Base-by-base conservation (phyloP, 2,329 filamentous ascomycete species). In the Allantophomopsis cytisporea region DNA sequence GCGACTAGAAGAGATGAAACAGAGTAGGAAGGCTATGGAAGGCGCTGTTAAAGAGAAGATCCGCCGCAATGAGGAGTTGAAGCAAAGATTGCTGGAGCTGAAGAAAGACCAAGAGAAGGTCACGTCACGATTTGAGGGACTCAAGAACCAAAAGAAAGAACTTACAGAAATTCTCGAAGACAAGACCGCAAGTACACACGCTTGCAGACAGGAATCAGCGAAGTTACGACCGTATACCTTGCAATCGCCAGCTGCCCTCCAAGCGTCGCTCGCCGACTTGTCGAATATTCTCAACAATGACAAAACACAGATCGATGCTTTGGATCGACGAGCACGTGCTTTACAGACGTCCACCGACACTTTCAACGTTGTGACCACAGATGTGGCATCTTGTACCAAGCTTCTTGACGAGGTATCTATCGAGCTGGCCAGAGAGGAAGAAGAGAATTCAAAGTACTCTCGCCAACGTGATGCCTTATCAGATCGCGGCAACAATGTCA, bases 221-320 rank as follows among this genome's bases (percentile, higher is more conserved):
- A 96, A 95, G 60, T 64, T 98, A 43, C 76, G 84, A 40, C 91
- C 91, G 11, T 98, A 98, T 58, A 86, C 91, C 33, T 73, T 89
- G 41, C 86, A 96, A 56, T 93, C 83, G 51, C 86, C 89, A 0
- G 80, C 79, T 2, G 79, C 80, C 13, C 69, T 98, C 20, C 88
- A 96, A 58, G 73, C 82, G 23, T 81, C 80, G 35, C 65, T 98
- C 41, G 74, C 81, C 2, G 87, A 95, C 46, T 66, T 98, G 40
- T 84, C 79, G 45, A 81, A 85, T 52, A 84, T 78, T 36, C 68
- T 96, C 39, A 73, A 71, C 47, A 69, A 69, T 37, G 88, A 95
- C 58, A 89, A 89, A 55, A 66, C 76, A 8, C 83, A 89, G 44
- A 93, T 95, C 44, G 89, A 96, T 54, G 68, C 78, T 1, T 73